A percentile compares a stretch with the other conserved stretches of the same genome.
phyloP scores from a whole-genome alignment of 2,329 filamentous ascomycete species.

The Hypoxylon sp. region DNA sequence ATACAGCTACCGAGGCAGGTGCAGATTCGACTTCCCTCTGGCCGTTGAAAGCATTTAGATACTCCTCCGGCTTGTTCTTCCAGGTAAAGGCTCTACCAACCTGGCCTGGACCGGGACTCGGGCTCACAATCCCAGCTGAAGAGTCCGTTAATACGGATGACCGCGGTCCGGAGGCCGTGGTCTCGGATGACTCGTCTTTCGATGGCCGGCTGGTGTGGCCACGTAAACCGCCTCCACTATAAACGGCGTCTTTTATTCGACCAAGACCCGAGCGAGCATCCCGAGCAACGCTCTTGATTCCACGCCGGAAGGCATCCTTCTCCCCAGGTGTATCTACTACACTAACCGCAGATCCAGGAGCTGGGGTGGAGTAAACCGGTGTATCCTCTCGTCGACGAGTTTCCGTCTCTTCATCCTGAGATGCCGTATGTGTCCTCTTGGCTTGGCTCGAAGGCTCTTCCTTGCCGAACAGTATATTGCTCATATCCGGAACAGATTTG shows the following conservation, averaged over 20 bases:
- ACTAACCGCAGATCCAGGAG: conserved; percentile 63
- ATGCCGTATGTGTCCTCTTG: conserved; percentile 66
- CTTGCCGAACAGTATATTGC: conserved; percentile 67
- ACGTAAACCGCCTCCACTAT: conserved; percentile 67
- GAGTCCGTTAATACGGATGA: conserved; percentile 58
- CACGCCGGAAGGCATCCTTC: conserved; percentile 72
- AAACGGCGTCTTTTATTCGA: conserved; percentile 86
- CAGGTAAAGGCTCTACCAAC: conserved; percentile 71
- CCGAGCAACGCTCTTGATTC: conserved; percentile 84
- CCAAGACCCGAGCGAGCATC: conserved; percentile 87
- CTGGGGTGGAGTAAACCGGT: conserved; percentile 60
- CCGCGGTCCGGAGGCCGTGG: conserved; percentile 54
- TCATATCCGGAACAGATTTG: conserved; percentile 62
- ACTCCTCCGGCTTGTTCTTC: conserved; percentile 76
- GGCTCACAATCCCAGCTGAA: conserved; percentile 56
- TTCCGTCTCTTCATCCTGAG: conserved; percentile 67
- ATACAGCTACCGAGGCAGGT: conserved; percentile 31
- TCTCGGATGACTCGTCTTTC: conserved; percentile 68
- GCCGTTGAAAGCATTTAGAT: conserved; percentile 61
- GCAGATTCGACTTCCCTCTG: conserved; percentile 52
- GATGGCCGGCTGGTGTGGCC: conserved; percentile 70
- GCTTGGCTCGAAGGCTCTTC: conserved; percentile 67
- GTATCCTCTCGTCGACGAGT: conserved; percentile 63
- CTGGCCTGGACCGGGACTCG: conserved; percentile 53
- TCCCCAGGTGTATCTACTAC: conserved; percentile 65